Evolutionary conservation across 805 yeast species (phyloP).

Genomic region (Wickerhamomyces bovis): DNA sequence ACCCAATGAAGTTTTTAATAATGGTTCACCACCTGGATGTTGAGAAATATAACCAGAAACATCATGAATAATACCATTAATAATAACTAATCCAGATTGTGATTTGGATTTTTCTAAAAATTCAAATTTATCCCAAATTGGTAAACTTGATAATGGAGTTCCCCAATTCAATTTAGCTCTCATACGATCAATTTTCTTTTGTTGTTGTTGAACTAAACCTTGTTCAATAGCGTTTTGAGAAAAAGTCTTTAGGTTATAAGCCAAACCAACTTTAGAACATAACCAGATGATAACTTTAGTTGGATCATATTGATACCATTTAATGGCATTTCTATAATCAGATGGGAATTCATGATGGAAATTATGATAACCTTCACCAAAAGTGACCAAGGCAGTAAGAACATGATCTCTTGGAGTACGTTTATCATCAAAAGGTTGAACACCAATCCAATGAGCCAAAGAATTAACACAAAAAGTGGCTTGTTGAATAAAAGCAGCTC

Average conservation of each 20-base stretch:
- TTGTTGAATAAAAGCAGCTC: conserved; percentile 69
- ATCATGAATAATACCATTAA: conserved; percentile 77
- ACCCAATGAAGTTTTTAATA: conserved; percentile 64
- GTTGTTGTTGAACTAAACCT: conserved; percentile 77
- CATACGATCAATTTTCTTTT: conserved; percentile 65
- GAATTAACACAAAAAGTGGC: conserved; percentile 86
- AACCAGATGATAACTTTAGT: conserved; percentile 59
- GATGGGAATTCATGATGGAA: conserved; percentile 90
- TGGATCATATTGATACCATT: conserved; percentile 87
- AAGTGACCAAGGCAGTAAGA: conserved; percentile 74
- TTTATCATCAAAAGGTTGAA: conserved; percentile 80
- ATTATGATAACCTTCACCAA: conserved; percentile 88
- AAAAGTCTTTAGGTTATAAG: conserved; percentile 64
- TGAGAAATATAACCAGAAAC: conserved; percentile 61
- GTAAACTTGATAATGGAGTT: conserved; percentile 55
- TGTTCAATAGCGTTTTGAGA: conserved; percentile 79
- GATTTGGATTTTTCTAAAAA: conserved; percentile 38
- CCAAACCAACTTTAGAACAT: conserved; percentile 59
- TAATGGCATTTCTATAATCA: conserved; percentile 81
- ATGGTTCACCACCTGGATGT: conserved; percentile 82
- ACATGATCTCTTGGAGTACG: conserved; percentile 84
- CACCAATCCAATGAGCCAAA: conserved; percentile 81
- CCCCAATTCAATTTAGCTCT: conserved; percentile 71
- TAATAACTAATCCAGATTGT: conserved; percentile 56
- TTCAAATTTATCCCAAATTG: conserved; percentile 66